Evolutionary conservation across 768 basidiomycete species (phyloP).

Genomic region (Chiua virens): DNA sequence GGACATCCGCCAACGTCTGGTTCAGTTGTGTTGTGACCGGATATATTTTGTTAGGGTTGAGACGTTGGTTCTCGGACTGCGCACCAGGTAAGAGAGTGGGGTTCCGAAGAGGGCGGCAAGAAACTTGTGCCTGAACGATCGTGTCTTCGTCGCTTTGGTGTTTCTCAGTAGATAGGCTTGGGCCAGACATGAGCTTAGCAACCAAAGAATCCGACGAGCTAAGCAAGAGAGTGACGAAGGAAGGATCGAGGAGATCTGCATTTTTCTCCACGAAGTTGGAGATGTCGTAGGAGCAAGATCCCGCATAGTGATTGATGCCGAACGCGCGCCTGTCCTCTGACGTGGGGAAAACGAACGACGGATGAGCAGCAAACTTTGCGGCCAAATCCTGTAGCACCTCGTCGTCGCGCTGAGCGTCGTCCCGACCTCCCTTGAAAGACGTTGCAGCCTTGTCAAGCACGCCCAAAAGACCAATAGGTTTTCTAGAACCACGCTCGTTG

Average conservation of each 20-base stretch:
- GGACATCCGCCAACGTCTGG: constrained; percentile 48
- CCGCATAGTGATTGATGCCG: constrained; percentile 62
- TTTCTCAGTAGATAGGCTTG: constrained; percentile 56
- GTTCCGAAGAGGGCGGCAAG: constrained; percentile 53
- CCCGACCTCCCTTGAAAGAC: constrained; percentile 51
- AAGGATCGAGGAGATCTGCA: constrained; percentile 53
- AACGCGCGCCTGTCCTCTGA: constrained; percentile 40
- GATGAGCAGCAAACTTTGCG: constrained; percentile 45
- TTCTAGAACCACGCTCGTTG: constrained; percentile 44
- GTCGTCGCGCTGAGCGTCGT: constrained; percentile 46
- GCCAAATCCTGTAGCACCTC: constrained; percentile 51
- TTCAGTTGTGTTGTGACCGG: constrained; percentile 61
- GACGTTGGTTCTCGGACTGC: constrained; percentile 37
- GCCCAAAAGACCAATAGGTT: constrained; percentile 61
- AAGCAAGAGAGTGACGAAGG: constrained; percentile 53
- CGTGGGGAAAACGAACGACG: constrained; percentile 47
- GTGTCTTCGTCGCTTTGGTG: constrained; percentile 57
- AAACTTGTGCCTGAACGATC: constrained; percentile 65
- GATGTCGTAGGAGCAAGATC: constrained; percentile 53
- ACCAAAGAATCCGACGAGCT: constrained; percentile 53
- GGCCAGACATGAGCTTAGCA: constrained; percentile 61
- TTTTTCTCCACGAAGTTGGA: constrained; percentile 49
- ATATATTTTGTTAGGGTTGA: constrained; percentile 54
- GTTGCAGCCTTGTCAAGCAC: constrained; percentile 51
- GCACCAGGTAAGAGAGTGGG: constrained; percentile 37